These are phyloP conservation scores for Yamadazyma triangularis DNA, from an alignment of 1,139 yeast genomes.

Conservation along the genomic window DNA sequence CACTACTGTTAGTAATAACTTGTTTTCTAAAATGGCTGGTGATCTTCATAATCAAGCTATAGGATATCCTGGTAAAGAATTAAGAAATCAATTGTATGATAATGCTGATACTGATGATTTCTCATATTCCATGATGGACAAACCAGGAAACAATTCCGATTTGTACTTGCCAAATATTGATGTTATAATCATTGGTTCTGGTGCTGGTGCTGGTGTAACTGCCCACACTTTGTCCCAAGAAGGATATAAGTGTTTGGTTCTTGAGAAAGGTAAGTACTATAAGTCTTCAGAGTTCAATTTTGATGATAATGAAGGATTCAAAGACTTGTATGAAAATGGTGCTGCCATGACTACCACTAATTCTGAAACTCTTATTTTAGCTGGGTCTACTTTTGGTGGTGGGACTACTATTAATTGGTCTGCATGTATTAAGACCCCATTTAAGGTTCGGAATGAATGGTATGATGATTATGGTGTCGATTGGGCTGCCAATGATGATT, in stretches of 20 bases:
- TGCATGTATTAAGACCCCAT: constrained; percentile 53
- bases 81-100: constrained; percentile 26
- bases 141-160: constrained; percentile 31
- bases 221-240: constrained; percentile 46
- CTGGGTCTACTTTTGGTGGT: constrained; percentile 59
- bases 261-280: constrained; percentile 52
- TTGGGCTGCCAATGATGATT: constrained; percentile 43
- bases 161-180: constrained; percentile 36
- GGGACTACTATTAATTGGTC: constrained; percentile 63
- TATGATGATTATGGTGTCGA: constrained; percentile 44
- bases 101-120: constrained; percentile 22
- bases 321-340: constrained; percentile 35
- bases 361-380: constrained; percentile 39
- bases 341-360: constrained; percentile 32
- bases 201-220: constrained; percentile 56
- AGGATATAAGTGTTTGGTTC: constrained; percentile 44
- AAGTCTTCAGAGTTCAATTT: constrained; percentile 32
- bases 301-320: constrained; percentile 35
- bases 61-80: constrained; percentile 32
- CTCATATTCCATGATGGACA: constrained; percentile 27
- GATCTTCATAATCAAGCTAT: constrained; percentile 32
- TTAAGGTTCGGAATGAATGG: constrained; percentile 54
- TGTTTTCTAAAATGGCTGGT: constrained; percentile 22
- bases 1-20: constrained; percentile 18
- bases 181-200: constrained; percentile 53